Evolutionary conservation across 805 yeast species (phyloP).

Genomic region (Metschnikowia corniflorae): DNA sequence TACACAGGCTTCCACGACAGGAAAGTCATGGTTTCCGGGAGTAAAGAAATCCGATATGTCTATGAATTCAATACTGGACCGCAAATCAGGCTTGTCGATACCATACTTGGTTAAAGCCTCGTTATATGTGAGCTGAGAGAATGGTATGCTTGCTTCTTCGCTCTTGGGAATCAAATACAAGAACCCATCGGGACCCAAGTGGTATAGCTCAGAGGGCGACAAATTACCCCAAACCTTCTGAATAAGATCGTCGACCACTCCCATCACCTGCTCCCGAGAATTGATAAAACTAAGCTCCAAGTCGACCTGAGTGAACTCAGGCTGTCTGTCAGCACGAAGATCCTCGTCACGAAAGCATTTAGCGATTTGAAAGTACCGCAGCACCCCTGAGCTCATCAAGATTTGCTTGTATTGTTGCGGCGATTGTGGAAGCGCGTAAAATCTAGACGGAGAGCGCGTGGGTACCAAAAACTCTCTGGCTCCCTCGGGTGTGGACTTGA

Average conservation of each 20-base stretch:
- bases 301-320: constrained; percentile 97
- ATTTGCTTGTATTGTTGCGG: constrained; percentile 97
- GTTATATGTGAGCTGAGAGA: constrained; percentile 51
- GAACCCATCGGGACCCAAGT: constrained; percentile 27
- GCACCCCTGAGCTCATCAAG: constrained; percentile 89
- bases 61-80: constrained; percentile 53
- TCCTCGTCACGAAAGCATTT: constrained; percentile 96
- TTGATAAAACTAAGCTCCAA: constrained; percentile 85
- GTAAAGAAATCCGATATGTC: constrained; percentile 43
- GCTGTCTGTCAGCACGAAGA: constrained; percentile 90
- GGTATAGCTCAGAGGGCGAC: constrained; percentile 37
- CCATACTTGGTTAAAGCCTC: constrained; percentile 77
- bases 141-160: constrained; percentile 3
- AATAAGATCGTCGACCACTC: constrained; percentile 58
- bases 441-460: constrained; percentile 56
- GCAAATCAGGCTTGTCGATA: constrained; percentile 90
- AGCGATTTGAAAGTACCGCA: constrained; percentile 85
- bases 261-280: constrained; percentile 60
- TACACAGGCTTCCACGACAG: constrained; percentile 72
- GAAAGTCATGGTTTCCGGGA: constrained; percentile 42
- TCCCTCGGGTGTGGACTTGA: constrained; percentile 97
- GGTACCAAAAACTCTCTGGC: constrained; percentile 96
- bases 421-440: constrained; percentile 93
- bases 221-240: constrained; percentile 52
- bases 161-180: constrained; percentile 20